Evolutionary conservation across 2,329 filamentous ascomycete genomes (phyloP).

Genomic region (Aureobasidium sp.): DNA sequence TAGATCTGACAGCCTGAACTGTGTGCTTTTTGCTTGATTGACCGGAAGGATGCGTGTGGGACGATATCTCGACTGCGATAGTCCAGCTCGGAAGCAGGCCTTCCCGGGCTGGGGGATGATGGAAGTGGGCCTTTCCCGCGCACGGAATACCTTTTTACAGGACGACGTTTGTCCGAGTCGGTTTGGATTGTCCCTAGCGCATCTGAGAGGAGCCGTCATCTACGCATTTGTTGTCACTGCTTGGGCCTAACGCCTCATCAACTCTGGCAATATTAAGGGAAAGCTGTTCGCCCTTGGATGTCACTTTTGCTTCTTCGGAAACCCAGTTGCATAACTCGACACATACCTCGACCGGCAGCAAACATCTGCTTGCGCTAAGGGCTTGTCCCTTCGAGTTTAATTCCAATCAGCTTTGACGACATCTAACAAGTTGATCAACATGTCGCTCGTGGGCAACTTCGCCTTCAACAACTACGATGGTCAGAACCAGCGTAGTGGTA

Average conservation of each 20-base stretch:
- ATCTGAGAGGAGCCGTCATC: not conserved
- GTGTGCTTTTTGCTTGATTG: not conserved
- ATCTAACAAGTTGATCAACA: conserved; percentile 16
- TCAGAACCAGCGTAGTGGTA: conserved; percentile 29
- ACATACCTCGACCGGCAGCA: not conserved
- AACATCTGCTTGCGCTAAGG: not conserved
- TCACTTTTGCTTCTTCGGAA: not conserved
- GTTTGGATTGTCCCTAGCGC: conserved; percentile 2
- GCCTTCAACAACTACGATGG: conserved; percentile 33
- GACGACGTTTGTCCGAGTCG: conserved; percentile 6
- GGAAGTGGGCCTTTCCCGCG: not conserved
- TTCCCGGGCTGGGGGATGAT: not conserved
- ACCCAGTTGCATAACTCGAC: not conserved
- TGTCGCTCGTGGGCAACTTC: conserved; percentile 38
- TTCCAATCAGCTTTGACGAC: not conserved
- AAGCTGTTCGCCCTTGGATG: not conserved
- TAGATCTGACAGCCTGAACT: not conserved
- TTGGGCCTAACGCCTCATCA: not conserved
- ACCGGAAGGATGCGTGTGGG: not conserved
- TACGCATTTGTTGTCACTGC: conserved; percentile 5
- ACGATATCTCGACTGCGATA: not conserved
- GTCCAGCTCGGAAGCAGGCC: not conserved
- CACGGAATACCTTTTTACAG: conserved; percentile 1
- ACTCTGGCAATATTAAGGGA: not conserved
- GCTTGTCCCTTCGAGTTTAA: not conserved